Base-by-base conservation (phyloP, 169 alveolate genomes). In the Besnoitia besnoiti region DNA sequence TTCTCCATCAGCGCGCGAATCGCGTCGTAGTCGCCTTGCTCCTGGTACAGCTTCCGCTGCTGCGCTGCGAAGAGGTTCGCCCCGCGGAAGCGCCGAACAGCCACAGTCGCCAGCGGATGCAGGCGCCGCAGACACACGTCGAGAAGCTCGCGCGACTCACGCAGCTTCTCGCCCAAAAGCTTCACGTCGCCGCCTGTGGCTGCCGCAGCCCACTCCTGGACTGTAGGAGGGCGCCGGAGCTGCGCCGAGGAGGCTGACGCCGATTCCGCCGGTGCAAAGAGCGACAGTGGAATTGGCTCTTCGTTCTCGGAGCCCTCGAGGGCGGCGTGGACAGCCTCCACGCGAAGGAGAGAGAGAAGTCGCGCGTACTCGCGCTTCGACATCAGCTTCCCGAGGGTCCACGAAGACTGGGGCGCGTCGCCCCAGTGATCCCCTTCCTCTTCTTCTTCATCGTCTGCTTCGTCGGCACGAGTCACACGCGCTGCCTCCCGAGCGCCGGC, bases 21-120 rank as follows among this genome's bases (percentile, higher is more conserved):
- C 14, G 87, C 87, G 50, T 77, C 87, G 87, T 77, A 77, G 87
- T 77, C 87, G 30, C 87, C 87, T 37, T 77, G 87, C 35, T 77
- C 87, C 40, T 42, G 61, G 19, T 27, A 35, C 87, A 40, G 49
- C 47, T 77, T 37, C 59, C 59, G 10, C 55, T 40, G 37, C 55
- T 40, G 59, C 5, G 49, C 49, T 27, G 87, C 87, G 33, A 42
- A 42, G 40, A 40, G 35, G 35, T 44, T 77, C 59, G 87, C 87
- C 4, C 44, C 47, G 49, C 87, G 87, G 55, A 77, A 77, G 44
- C 87, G 49, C 35, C 55, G 27, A 51, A 77, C 87, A 40, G 87
- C 87, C 61, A 42, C 87, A 2, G 33, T 24, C 21, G 87, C 87
- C 14, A 77, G 87, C 37, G 87, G 87, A 16, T 42, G 61, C 5